phyloP scores from a whole-genome alignment of 176 grass and related monocot genomes.

The Oryza longistaminata region DNA sequence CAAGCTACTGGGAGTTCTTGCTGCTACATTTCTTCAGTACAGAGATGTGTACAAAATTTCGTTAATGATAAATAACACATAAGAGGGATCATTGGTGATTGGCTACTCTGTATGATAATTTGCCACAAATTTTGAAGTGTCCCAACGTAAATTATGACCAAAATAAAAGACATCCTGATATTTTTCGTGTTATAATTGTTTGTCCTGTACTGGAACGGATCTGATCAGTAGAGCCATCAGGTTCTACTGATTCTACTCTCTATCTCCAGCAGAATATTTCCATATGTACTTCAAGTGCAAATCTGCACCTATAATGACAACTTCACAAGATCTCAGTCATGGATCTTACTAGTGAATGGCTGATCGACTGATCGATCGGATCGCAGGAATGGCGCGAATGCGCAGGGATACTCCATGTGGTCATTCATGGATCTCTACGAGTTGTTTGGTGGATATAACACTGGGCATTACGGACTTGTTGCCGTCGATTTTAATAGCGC shows the following conservation, averaged over 20 bases:
- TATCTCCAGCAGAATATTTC: too few relatives aligned
- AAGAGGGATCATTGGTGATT: too few relatives aligned
- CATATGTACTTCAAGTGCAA: neutral
- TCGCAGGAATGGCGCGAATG: conserved; percentile 49
- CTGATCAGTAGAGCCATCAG: too few relatives aligned
- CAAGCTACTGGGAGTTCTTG: neutral
- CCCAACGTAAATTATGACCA: too few relatives aligned
- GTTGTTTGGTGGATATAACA: conserved; percentile 41
- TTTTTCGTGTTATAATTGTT: too few relatives aligned
- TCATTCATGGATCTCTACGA: conserved; percentile 65
- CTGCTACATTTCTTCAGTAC: neutral
- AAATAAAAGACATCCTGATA: too few relatives aligned
- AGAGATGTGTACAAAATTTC: too few relatives aligned
- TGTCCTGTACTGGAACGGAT: too few relatives aligned
- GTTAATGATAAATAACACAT: too few relatives aligned
- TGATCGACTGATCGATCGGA: neutral
- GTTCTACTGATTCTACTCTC: too few relatives aligned
- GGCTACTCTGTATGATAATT: too few relatives aligned
- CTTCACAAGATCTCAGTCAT: neutral
- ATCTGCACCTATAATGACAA: neutral
- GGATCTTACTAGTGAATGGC: neutral
- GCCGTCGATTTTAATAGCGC: conserved; percentile 46
- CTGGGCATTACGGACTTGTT: conserved; percentile 30
- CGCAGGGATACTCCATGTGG: conserved; percentile 59
- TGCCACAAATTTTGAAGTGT: too few relatives aligned